Conservation (phyloP, 2,329 filamentous ascomycete species). For the Pleurostoma richardsiae region DNA sequence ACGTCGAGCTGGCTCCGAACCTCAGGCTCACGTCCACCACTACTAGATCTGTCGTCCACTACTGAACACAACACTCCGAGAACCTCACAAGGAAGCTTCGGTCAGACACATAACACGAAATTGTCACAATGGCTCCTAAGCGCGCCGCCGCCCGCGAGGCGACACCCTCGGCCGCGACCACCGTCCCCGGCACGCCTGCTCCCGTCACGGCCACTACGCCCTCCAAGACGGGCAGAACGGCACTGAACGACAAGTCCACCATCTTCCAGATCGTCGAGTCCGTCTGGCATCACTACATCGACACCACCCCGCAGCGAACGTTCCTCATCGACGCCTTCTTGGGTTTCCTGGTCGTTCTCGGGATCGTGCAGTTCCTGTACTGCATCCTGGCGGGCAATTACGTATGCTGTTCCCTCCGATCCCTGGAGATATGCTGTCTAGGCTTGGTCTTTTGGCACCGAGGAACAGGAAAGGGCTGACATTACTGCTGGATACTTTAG, state of each 20-base stretch:
- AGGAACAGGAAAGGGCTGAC: constrained; percentile 12
- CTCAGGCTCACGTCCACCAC: no score
- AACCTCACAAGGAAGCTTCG: no score
- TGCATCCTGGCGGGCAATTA: constrained; percentile 91
- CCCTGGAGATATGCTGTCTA: no score
- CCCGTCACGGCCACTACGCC: background rate
- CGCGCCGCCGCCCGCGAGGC: constrained; percentile 1
- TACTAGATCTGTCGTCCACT: no score
- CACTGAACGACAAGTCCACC: no score
- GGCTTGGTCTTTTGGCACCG: no score
- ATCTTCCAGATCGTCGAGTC: constrained; percentile 24
- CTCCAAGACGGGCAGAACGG: background rate
- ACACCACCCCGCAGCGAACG: constrained; percentile 80
- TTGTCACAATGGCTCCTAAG: constrained; percentile 6
- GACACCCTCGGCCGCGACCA: background rate
- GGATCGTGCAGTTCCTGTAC: constrained; percentile 89
- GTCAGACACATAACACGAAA: background rate
- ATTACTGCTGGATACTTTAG: constrained; percentile 37
- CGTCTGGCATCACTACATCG: constrained; percentile 67
- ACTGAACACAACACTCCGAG: no score
- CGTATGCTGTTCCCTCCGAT: constrained; percentile 51
- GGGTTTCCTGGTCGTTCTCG: constrained; percentile 78
- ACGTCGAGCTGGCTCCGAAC: no score
- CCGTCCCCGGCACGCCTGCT: no score
- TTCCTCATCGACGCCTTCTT: constrained; percentile 92